Conservation (phyloP, 139 green algal genomes). For the Chlorella sp. region DNA sequence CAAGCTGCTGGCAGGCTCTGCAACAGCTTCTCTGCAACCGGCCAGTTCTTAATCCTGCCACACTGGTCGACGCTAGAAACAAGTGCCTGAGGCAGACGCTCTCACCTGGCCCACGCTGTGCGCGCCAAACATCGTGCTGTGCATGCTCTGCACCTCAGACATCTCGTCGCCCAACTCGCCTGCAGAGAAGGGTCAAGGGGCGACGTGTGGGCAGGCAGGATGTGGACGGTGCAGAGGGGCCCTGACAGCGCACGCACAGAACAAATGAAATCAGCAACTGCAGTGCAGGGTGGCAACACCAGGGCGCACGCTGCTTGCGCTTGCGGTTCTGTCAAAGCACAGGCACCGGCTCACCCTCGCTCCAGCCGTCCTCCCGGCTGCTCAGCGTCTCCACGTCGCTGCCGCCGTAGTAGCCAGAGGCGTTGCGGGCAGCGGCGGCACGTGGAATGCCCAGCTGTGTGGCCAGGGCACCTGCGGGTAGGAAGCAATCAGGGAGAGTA, state of each 20-base stretch:
- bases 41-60: no score
- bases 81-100: not conserved
- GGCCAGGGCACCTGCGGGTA: slow-evolving; percentile 15
- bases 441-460: slow-evolving; percentile 22
- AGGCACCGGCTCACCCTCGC: slow-evolving; percentile 5
- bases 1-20: not conserved
- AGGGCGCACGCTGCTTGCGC: not conserved
- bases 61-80: not conserved
- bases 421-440: slow-evolving; percentile 23
- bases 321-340: no score
- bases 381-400: slow-evolving; percentile 29
- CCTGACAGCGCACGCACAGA: not conserved
- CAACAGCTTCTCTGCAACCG: not conserved
- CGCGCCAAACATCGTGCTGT: slow-evolving; percentile 27
- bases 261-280: not conserved
- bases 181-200: not conserved
- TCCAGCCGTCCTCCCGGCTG: slow-evolving; percentile 31
- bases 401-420: slow-evolving; percentile 10
- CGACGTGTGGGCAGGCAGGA: not conserved
- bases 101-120: slow-evolving; percentile 26
- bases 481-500: not conserved
- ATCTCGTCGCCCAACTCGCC: slow-evolving; percentile 15
- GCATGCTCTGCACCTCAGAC: slow-evolving; percentile 30
- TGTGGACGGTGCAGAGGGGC: not conserved
- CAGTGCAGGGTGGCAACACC: not conserved